Evolutionary conservation across 371 early-diverging fungal genomes (phyloP).

Genomic region (Dichotomocladium elegans): DNA sequence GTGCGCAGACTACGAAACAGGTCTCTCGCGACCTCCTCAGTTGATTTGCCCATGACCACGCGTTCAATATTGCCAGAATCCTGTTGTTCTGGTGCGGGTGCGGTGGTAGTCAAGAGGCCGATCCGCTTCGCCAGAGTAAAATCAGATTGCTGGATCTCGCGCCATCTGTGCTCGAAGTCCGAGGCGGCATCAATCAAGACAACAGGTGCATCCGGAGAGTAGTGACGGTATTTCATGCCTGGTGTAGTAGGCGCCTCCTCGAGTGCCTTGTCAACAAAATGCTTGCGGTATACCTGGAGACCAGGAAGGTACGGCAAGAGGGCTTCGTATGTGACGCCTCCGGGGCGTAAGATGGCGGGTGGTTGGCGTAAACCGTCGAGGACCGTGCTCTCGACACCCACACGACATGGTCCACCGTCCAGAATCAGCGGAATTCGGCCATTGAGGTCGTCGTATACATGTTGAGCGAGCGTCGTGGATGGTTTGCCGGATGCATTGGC

Average conservation of each 20-base stretch:
- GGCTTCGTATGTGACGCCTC: slow-evolving; percentile 90
- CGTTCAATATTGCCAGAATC: slow-evolving; percentile 13
- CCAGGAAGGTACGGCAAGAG: slow-evolving; percentile 47
- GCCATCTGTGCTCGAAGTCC: slow-evolving; percentile 21
- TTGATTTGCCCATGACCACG: slow-evolving; percentile 37
- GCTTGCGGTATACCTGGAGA: slow-evolving; percentile 75
- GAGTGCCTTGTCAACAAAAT: slow-evolving; percentile 67
- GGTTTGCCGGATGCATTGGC: slow-evolving; percentile 98
- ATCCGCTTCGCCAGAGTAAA: background rate
- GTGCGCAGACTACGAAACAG: slow-evolving; percentile 83
- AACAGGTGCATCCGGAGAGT: slow-evolving; percentile 91
- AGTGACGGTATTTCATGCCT: slow-evolving; percentile 99
- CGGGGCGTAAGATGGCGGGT: slow-evolving; percentile 95
- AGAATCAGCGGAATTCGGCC: slow-evolving; percentile 85
- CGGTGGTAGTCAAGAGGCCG: slow-evolving; percentile 23
- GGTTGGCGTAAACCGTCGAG: slow-evolving; percentile 72
- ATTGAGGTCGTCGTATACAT: slow-evolving; percentile 89
- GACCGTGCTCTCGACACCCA: slow-evolving; percentile 98
- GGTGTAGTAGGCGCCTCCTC: slow-evolving; percentile 91
- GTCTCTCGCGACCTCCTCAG: slow-evolving; percentile 69
- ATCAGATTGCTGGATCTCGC: slow-evolving; percentile 11
- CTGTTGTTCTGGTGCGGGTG: slow-evolving; percentile 14
- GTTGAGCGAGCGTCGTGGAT: slow-evolving; percentile 90
- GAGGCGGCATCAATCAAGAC: slow-evolving; percentile 59
- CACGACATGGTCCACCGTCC: slow-evolving; percentile 90